A percentile compares a stretch with the other conserved stretches of the same genome.
phyloP scores from a whole-genome alignment of 148 eudicot species.

The Vaccinium darrowii region DNA sequence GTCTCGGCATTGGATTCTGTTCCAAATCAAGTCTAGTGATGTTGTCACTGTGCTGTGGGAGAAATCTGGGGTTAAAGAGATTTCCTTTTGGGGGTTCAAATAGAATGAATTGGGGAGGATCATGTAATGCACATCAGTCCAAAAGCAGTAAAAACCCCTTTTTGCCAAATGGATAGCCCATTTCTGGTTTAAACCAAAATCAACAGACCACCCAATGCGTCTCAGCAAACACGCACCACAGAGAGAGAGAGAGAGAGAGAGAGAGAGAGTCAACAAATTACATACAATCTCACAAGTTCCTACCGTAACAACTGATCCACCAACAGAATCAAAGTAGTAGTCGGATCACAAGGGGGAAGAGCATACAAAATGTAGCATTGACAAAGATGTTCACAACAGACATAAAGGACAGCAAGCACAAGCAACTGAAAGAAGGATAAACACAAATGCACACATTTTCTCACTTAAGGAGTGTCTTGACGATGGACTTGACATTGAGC shows the following conservation, averaged over 20 bases:
- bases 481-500: constrained; percentile 88
- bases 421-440: not conserved
- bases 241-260: not conserved
- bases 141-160: too few relatives aligned
- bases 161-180: too few relatives aligned
- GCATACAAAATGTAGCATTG: constrained; percentile 10
- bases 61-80: too few relatives aligned
- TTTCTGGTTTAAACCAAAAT: too few relatives aligned
- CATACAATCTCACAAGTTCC: not conserved
- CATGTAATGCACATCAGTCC: too few relatives aligned
- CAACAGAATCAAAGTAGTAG: constrained; percentile 2
- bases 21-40: too few relatives aligned
- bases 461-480: constrained; percentile 90
- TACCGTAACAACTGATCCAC: constrained; percentile 3
- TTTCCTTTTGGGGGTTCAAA: too few relatives aligned
- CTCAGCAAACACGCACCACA: not conserved
- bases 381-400: constrained; percentile 8
- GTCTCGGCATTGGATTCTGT: too few relatives aligned
- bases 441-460: not conserved
- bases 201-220: too few relatives aligned
- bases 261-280: constrained; percentile 4
- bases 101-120: too few relatives aligned
- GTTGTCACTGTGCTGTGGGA: too few relatives aligned
- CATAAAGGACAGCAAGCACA: not conserved
- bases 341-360: constrained; percentile 11